These are phyloP conservation scores for Suaeda aralocaspica DNA, from an alignment of 148 eudicot species.

Conservation along the genomic window DNA sequence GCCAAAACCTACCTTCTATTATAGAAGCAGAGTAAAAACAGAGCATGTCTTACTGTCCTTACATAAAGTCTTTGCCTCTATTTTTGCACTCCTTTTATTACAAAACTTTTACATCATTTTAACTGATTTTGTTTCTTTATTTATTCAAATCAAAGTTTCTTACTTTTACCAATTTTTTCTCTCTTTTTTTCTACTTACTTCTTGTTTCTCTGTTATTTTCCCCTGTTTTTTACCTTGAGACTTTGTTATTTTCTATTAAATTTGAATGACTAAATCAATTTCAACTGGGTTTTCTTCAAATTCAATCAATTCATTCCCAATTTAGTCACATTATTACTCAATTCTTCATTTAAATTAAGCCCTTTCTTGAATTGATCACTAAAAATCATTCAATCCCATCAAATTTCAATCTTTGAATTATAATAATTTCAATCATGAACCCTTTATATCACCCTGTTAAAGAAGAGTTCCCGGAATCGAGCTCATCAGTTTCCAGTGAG, in stretches of 20 bases:
- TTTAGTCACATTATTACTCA: not conserved
- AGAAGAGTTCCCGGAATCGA: slow-evolving; percentile 57
- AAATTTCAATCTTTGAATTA: not conserved
- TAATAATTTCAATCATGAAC: slow-evolving; percentile 36
- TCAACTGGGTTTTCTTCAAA: slow-evolving; percentile 11
- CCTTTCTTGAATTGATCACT: not conserved
- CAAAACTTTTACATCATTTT: not conserved
- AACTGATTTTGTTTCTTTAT: no score
- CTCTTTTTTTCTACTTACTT: not conserved
- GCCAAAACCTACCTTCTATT: slow-evolving; percentile 28
- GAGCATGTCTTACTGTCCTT: slow-evolving; percentile 21
- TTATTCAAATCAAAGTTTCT: not conserved
- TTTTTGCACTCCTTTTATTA: not conserved
- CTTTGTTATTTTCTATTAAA: not conserved
- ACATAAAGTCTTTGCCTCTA: not conserved
- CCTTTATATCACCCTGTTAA: slow-evolving; percentile 44
- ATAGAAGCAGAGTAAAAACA: slow-evolving; percentile 14
- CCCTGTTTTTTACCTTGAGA: not conserved
- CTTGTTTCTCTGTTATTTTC: not conserved
- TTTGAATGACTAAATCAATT: not conserved
- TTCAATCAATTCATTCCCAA: not conserved
- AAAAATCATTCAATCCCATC: not conserved
- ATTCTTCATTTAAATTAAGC: not conserved
- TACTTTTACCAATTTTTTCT: not conserved
- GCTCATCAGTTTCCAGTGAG: slow-evolving; percentile 26